Percentiles rank a stretch among this genome's conserved stretches.
These are phyloP conservation scores for Euphorbia celastroides DNA, from an alignment of 441 rosid genomes.

Conservation along the genomic window DNA sequence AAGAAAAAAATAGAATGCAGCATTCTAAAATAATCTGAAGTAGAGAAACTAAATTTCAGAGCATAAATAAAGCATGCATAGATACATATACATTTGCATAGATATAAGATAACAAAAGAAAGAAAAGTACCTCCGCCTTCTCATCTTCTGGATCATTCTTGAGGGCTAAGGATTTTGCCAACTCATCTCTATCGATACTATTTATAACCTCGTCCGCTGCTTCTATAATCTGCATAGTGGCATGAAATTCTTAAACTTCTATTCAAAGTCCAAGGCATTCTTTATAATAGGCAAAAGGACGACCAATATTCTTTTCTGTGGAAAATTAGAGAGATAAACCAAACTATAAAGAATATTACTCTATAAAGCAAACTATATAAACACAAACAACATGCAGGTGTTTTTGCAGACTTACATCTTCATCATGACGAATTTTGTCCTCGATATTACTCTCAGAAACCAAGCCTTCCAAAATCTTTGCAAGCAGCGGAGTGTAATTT, in stretches of 20 bases:
- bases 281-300: not conserved
- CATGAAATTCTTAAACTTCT: conserved; percentile 8
- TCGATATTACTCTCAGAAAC: conserved; percentile 49
- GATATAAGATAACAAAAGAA: not conserved
- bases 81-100: not conserved
- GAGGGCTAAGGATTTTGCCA: conserved; percentile 58
- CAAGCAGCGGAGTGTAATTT: conserved; percentile 65
- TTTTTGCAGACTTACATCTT: conserved; percentile 47
- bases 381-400: not conserved
- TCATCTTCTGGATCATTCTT: conserved; percentile 93
- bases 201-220: conserved; percentile 74
- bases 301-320: not conserved
- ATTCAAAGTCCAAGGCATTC: not conserved
- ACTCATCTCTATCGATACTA: conserved; percentile 73
- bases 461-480: conserved; percentile 80
- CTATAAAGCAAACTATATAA: not conserved
- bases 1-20: conserved; percentile 3
- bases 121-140: conserved; percentile 60
- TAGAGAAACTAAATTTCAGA: not conserved
- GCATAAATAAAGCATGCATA: not conserved
- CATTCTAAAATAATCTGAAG: not conserved
- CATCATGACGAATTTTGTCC: conserved; percentile 57
- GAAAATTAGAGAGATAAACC: not conserved
- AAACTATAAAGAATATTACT: not conserved
- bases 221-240: conserved; percentile 53